These are phyloP conservation scores for Claviceps africana DNA, from an alignment of 2,329 filamentous ascomycete genomes.

Conservation along the genomic window DNA sequence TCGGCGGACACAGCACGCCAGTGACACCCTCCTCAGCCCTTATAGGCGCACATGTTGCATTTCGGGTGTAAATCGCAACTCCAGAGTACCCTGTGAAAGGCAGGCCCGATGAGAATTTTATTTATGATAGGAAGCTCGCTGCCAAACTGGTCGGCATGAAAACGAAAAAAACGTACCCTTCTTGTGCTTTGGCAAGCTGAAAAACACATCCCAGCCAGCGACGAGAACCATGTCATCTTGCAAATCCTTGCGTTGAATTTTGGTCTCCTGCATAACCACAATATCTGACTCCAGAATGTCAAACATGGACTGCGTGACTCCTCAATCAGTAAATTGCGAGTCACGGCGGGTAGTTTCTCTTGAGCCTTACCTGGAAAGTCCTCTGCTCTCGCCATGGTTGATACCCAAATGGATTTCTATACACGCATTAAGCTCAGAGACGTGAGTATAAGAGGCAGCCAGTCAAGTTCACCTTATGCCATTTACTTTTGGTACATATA, in stretches of 20 bases:
- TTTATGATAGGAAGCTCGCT: too few species aligned
- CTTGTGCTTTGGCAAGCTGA: slow-evolving; percentile 84
- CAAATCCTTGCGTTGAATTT: slow-evolving; percentile 87
- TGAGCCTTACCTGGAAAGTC: slow-evolving; percentile 46
- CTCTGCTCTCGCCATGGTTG: slow-evolving; percentile 65
- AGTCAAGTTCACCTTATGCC: slow-evolving; percentile 48
- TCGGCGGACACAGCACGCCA: slow-evolving; percentile 62
- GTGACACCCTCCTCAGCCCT: slow-evolving; percentile 89
- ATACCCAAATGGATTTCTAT: slow-evolving; percentile 69
- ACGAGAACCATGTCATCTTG: slow-evolving; percentile 92
- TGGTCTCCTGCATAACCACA: slow-evolving; percentile 87
- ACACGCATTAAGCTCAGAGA: neutral
- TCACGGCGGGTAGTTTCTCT: neutral
- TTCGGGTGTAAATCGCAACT: slow-evolving; percentile 90
- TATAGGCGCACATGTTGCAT: slow-evolving; percentile 69
- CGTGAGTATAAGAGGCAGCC: neutral
- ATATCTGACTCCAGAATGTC: slow-evolving; percentile 86
- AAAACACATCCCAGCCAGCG: slow-evolving; percentile 90
- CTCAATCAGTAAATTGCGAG: neutral
- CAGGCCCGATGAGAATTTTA: too few species aligned
- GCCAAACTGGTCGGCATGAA: neutral
- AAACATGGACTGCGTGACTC: slow-evolving; percentile 61
- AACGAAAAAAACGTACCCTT: slow-evolving; percentile 48
- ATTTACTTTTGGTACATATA: slow-evolving; percentile 44
- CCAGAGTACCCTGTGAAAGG: slow-evolving; percentile 69